Evolutionary conservation across 129 eudicot genomes (phyloP).

Genomic region (Rutidosis leptorrhynchoides): DNA sequence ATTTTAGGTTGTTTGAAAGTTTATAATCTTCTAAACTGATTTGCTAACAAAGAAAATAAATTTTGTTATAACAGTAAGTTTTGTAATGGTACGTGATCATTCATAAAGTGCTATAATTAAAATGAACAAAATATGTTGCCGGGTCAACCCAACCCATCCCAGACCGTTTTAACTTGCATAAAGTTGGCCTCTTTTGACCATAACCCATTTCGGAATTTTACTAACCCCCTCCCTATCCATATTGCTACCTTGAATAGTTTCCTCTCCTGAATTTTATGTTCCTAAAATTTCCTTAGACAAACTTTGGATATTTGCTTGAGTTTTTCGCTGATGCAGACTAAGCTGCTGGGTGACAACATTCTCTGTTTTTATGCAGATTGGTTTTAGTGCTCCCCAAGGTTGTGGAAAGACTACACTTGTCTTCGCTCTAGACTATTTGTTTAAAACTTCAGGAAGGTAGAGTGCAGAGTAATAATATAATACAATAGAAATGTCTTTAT

Average conservation of each 20-base stretch:
- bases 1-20: neutral
- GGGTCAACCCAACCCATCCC: neutral
- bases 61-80: neutral
- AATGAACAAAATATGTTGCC: neutral
- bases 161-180: neutral
- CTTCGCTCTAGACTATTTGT: constrained; percentile 79
- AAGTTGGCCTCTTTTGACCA: neutral
- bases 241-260: neutral
- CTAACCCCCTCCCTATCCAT: neutral
- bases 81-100: neutral
- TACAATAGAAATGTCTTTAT: constrained; percentile 9
- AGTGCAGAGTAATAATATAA: constrained; percentile 33
- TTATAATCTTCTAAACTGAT: neutral
- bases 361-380: constrained; percentile 60
- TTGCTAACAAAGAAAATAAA: neutral
- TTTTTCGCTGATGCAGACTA: constrained; percentile 12
- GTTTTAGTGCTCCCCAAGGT: constrained; percentile 98
- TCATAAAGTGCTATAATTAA: too few species aligned
- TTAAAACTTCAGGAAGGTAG: constrained; percentile 74
- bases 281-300: neutral
- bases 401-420: constrained; percentile 99
- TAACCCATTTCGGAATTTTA: neutral
- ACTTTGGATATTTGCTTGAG: neutral
- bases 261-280: neutral
- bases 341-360: constrained; percentile 13